Evolutionary conservation across 345 rosid genomes (phyloP), one percentile per base, ranked within the genome.

Genomic region (Aegle marmelos): DNA sequence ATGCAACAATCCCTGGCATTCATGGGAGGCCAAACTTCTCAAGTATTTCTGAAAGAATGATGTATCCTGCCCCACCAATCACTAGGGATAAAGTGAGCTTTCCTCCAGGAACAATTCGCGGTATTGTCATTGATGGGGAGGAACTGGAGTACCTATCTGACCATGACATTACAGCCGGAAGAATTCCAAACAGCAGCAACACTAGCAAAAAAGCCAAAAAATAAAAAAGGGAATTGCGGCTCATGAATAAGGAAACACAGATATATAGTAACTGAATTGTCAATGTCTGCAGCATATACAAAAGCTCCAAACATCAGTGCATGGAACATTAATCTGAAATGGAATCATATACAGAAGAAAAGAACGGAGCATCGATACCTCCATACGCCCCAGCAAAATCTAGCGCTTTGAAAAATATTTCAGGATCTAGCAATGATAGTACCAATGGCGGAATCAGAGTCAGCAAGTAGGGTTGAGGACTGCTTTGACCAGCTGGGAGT

Each of bases 131-230:
- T 0, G 83, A 75, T 17, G 85, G 28, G 0, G 90, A 69, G 58
- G 97, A 67, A 68, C 62, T 81, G 16, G 86, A 81, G 82, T 92
- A 91, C 80, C 94, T 81, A 80, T 95, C 98, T n/a, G 92, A 92
- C 98, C 98, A 95, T 58, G 97, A 87, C 98, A 95, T 93, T 54
- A 95, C 94, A 28, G 95, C 98, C 71, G 97, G 98, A 70, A 95
- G 85, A 71, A 95, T 83, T 75, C 98, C 98, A 39, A 95, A 92
- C 73, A 93, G 81, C 75, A 93, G 91, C 74, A 95, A 70, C 65
- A 91, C 98, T 95, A 78, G 31, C 72, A 78, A 17, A 41, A 73
- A 71, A n/a, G n/a, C n/a, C n/a, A n/a, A n/a, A 70, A 64, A 1
- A 58, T 56, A 78, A 48, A 13, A 24, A 10, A 3, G 13, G 0